Evolutionary conservation across 202 grass and related monocot genomes (phyloP).

Genomic region (Schoenoplectus triqueter): DNA sequence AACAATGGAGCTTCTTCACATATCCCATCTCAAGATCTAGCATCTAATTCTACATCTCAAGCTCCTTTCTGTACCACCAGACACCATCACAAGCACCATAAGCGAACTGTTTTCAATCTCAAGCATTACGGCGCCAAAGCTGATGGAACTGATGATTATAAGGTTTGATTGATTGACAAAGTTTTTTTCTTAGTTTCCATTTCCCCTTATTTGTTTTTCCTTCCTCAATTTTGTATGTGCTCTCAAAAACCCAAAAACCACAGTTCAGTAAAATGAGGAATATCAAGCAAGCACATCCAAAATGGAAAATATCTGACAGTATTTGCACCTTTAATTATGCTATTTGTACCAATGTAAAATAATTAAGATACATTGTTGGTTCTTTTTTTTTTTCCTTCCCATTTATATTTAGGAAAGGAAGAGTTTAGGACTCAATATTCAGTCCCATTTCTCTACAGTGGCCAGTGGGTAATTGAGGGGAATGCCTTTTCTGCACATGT

Average conservation of each 20-base stretch:
- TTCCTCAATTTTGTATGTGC: background rate
- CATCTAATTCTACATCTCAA: background rate
- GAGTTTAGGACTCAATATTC: background rate
- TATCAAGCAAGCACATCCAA: background rate
- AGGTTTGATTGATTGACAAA: slow-evolving; percentile 42
- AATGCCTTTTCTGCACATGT: background rate
- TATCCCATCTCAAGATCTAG: background rate
- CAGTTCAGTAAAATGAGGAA: background rate
- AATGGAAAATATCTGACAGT: background rate
- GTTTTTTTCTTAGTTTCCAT: background rate
- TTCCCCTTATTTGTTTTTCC: slow-evolving; percentile 3
- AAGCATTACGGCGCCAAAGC: slow-evolving; percentile 42
- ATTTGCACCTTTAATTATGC: background rate
- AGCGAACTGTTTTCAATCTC: slow-evolving; percentile 44
- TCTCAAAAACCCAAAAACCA: background rate
- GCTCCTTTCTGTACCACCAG: background rate
- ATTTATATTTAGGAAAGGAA: background rate
- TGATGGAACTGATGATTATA: slow-evolving; percentile 37
- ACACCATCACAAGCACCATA: background rate
- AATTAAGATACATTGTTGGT: background rate
- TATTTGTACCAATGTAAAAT: background rate
- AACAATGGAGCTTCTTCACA: background rate
- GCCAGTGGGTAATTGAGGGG: background rate
- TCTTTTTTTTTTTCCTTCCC: background rate
- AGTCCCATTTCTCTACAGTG: background rate